phyloP scores from a whole-genome alignment of 768 basidiomycete species.

The Trametes gibbosa region DNA sequence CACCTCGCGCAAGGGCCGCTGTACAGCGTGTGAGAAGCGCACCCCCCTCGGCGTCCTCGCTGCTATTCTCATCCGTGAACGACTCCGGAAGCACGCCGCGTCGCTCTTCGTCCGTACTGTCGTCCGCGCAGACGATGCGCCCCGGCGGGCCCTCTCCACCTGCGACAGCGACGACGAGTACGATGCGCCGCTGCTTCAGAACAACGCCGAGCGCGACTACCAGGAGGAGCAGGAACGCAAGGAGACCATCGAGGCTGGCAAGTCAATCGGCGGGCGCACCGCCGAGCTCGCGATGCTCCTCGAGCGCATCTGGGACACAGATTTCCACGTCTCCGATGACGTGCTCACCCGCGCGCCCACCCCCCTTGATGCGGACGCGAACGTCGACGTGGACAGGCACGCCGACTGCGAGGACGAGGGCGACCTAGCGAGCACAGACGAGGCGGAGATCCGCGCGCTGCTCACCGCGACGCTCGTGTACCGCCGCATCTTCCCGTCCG shows the following conservation, averaged over 20 bases:
- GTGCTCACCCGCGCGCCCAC: constrained; percentile 8
- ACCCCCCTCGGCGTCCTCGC: constrained; percentile 50
- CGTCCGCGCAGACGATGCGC: constrained; percentile 21
- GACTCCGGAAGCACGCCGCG: constrained; percentile 51
- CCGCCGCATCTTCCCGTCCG: constrained; percentile 53
- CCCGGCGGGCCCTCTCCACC: neutral
- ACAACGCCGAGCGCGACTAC: constrained; percentile 31
- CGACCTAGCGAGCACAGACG: constrained; percentile 30
- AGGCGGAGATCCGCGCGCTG: constrained; percentile 50
- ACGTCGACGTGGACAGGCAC: constrained; percentile 18
- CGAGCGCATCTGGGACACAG: constrained; percentile 54
- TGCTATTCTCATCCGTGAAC: constrained; percentile 45
- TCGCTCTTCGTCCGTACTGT: constrained; percentile 52
- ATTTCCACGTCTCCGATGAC: constrained; percentile 34
- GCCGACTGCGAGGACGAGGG: constrained; percentile 30
- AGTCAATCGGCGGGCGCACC: constrained; percentile 59
- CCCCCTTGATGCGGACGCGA: neutral
- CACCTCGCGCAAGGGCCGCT: constrained; percentile 27
- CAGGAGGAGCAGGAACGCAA: constrained; percentile 41
- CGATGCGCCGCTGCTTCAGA: constrained; percentile 12
- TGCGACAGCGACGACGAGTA: constrained; percentile 18
- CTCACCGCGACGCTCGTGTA: constrained; percentile 62
- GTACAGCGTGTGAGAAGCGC: constrained; percentile 27
- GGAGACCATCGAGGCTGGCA: constrained; percentile 55
- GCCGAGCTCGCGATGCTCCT: constrained; percentile 52